Evolutionary conservation across 176 grass and related monocot genomes (phyloP).

Genomic region (Oryza officinalis): DNA sequence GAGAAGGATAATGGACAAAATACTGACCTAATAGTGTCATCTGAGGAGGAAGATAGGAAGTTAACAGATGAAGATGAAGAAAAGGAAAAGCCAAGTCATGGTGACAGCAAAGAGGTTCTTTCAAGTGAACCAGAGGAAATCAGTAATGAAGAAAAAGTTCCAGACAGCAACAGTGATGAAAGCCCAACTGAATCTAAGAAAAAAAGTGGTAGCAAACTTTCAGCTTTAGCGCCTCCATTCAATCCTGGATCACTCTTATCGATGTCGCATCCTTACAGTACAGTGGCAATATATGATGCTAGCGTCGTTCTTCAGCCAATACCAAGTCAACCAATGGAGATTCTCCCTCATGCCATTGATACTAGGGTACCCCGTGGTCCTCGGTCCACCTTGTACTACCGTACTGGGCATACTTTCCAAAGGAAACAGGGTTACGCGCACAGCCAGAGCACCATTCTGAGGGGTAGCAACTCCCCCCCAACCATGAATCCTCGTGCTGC

Average conservation of each 20-base stretch:
- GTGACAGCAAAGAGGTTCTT: slow-evolving; percentile 48
- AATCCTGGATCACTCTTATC: slow-evolving; percentile 77
- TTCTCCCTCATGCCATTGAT: slow-evolving; percentile 66
- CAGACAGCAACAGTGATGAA: slow-evolving; percentile 52
- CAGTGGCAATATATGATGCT: slow-evolving; percentile 69
- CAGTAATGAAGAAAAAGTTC: slow-evolving; percentile 42
- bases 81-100: slow-evolving; percentile 48
- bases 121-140: slow-evolving; percentile 40
- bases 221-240: slow-evolving; percentile 96
- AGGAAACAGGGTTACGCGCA: slow-evolving; percentile 76
- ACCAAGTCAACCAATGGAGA: slow-evolving; percentile 61
- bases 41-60: slow-evolving; percentile 58
- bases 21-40: slow-evolving; percentile 36
- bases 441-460: slow-evolving; percentile 60
- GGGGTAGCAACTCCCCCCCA: slow-evolving; percentile 33
- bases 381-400: slow-evolving; percentile 74
- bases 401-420: slow-evolving; percentile 61
- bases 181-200: slow-evolving; percentile 54
- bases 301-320: slow-evolving; percentile 57
- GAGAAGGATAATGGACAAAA: slow-evolving; percentile 38
- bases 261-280: slow-evolving; percentile 68
- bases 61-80: slow-evolving; percentile 56
- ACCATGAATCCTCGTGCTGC: slow-evolving; percentile 97
- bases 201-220: slow-evolving; percentile 82
- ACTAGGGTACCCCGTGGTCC: slow-evolving; percentile 80